phyloP scores from a whole-genome alignment of 2,329 filamentous ascomycete species.

The Aspergillus chevalieri region DNA sequence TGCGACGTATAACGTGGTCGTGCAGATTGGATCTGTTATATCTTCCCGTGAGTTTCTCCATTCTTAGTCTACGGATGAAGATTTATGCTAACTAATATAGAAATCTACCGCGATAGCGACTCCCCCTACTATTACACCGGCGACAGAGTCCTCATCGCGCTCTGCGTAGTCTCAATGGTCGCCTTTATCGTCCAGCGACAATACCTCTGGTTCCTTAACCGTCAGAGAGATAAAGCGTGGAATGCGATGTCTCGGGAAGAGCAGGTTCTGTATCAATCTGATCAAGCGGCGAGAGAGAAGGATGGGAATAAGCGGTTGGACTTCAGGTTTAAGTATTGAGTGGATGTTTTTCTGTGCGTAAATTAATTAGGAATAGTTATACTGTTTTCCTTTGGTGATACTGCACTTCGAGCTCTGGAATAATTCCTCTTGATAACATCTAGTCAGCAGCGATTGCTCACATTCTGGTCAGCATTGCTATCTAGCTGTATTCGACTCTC shows the following conservation, averaged over 20 bases:
- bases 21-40: conserved; percentile 25
- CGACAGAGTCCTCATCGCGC: conserved; percentile 49
- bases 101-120: conserved; percentile 49
- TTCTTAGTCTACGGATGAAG: no score
- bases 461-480: no score
- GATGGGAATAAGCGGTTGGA: conserved; percentile 49
- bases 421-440: no score
- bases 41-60: conserved; percentile 18
- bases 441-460: no score
- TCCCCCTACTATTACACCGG: conserved; percentile 50
- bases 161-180: conserved; percentile 43
- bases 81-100: conserved; percentile 1
- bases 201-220: conserved; percentile 43
- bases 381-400: no score
- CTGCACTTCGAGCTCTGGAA: no score
- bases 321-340: conserved; percentile 46
- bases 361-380: no score
- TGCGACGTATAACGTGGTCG: conserved; percentile 30
- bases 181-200: conserved; percentile 45
- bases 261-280: conserved; percentile 41
- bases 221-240: conserved; percentile 46
- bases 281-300: conserved; percentile 38
- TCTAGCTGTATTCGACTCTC: no score
- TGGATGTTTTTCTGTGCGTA: background rate
- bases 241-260: conserved; percentile 41